phyloP scores from a whole-genome alignment of 495 filamentous ascomycete species.

The Bathelium albidoporum region DNA sequence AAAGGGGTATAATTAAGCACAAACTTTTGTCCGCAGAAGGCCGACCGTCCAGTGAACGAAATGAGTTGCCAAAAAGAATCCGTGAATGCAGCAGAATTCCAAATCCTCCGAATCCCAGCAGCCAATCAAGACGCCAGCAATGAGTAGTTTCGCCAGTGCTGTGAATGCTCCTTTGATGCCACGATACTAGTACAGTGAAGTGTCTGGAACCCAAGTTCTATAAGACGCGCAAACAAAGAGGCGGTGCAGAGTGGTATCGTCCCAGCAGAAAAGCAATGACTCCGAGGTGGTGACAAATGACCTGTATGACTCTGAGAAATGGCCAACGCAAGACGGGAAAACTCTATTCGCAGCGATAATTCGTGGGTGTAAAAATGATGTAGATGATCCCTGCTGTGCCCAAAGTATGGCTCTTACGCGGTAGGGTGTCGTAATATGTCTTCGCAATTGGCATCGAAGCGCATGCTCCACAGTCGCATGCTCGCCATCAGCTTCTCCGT shows the following conservation, averaged over 20 bases:
- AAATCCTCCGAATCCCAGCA: not conserved
- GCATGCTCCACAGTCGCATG: constrained; percentile 85
- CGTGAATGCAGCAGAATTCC: not conserved
- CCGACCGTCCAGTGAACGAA: not conserved
- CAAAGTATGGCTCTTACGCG: constrained; percentile 18
- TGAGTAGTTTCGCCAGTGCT: not conserved
- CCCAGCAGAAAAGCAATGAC: not conserved
- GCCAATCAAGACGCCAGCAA: not conserved
- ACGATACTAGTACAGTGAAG: not conserved
- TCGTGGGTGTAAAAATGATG: not conserved
- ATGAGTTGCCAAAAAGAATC: not conserved
- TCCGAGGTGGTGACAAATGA: not conserved
- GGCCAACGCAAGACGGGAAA: not conserved
- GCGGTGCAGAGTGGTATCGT: not conserved
- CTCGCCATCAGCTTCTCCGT: constrained; percentile 94
- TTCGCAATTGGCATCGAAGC: constrained; percentile 95
- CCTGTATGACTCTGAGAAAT: constrained; percentile 1
- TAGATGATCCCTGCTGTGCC: not conserved
- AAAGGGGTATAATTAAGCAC: constrained; percentile 3
- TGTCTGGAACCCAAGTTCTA: not conserved
- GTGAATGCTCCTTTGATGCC: not conserved
- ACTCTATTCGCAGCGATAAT: not conserved
- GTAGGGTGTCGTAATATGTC: constrained; percentile 56
- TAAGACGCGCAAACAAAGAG: not conserved
- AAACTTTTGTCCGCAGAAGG: not conserved